A percentile compares a stretch with the other conserved stretches of the same genome.
Conservation (phyloP, 169 alveolate species). For the Plasmodium gonderi region DNA sequence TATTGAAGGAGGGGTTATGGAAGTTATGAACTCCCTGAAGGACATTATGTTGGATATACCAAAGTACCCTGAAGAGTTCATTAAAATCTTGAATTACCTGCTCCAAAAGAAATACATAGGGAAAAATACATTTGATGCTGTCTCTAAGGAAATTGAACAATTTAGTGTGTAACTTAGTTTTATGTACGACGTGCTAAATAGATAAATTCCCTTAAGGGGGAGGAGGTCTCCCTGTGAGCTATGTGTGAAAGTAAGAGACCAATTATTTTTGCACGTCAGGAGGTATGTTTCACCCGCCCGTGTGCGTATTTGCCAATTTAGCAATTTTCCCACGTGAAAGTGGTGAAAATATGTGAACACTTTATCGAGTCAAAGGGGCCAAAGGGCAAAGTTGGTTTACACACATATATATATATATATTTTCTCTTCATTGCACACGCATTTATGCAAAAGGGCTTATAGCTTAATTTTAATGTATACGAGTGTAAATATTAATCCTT, state of each 20-base stretch:
- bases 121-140: constrained; percentile 21
- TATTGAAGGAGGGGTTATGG: constrained; percentile 44
- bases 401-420: background rate
- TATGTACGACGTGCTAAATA: background rate
- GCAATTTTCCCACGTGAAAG: too few species aligned
- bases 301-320: too few species aligned
- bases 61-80: constrained; percentile 48
- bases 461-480: background rate
- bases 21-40: constrained; percentile 30
- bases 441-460: background rate
- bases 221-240: too few species aligned
- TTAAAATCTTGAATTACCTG: constrained; percentile 26
- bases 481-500: background rate
- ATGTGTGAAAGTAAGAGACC: too few species aligned
- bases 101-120: constrained; percentile 29
- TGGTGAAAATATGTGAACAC: background rate
- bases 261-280: too few species aligned
- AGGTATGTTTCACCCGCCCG: too few species aligned
- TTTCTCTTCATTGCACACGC: background rate
- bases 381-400: background rate
- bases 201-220: background rate
- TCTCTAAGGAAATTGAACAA: constrained; percentile 11
- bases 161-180: background rate
- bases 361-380: background rate
- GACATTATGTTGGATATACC: constrained; percentile 71